Evolutionary conservation across 495 filamentous ascomycete genomes (phyloP).

Genomic region (Penicillium subrubescens): DNA sequence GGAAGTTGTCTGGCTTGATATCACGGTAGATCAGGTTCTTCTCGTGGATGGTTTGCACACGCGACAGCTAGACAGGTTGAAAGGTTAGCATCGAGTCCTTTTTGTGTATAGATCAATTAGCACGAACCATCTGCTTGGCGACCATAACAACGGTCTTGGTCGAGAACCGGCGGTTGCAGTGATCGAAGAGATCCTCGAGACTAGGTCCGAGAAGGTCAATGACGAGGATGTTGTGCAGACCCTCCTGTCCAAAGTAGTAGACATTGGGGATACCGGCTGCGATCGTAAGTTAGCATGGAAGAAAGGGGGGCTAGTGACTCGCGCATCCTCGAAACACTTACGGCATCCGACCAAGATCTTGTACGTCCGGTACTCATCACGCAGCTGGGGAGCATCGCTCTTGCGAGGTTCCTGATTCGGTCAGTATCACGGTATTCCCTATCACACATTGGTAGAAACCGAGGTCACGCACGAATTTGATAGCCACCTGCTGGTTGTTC

Average conservation of each 20-base stretch:
- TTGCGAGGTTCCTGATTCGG: conserved; percentile 86
- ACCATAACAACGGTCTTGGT: conserved; percentile 99
- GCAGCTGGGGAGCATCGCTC: conserved; percentile 95
- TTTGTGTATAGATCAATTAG: background rate
- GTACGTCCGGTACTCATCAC: conserved; percentile 99
- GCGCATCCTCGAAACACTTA: conserved; percentile 57
- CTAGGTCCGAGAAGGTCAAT: conserved; percentile 97
- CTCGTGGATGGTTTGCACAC: conserved; percentile 99
- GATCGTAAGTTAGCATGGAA: conserved; percentile 1
- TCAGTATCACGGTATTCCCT: background rate
- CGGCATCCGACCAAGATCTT: conserved; percentile 99
- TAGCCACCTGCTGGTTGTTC: conserved; percentile 99
- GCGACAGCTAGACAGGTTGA: conserved; percentile 66
- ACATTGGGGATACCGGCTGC: conserved; percentile 98
- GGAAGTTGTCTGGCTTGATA: conserved; percentile 99
- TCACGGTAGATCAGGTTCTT: conserved; percentile 99
- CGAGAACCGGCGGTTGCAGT: conserved; percentile 92
- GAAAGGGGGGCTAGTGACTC: background rate
- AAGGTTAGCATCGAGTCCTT: conserved; percentile 20
- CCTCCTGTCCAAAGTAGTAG: conserved; percentile 99
- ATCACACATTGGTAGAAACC: background rate
- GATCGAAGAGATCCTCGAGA: conserved; percentile 96
- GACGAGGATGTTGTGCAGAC: conserved; percentile 97
- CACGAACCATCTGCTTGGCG: conserved; percentile 94
- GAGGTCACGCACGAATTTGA: conserved; percentile 86